Evolutionary conservation across 2,329 filamentous ascomycete species (phyloP).

Genomic region (Clonostachys chloroleuca): DNA sequence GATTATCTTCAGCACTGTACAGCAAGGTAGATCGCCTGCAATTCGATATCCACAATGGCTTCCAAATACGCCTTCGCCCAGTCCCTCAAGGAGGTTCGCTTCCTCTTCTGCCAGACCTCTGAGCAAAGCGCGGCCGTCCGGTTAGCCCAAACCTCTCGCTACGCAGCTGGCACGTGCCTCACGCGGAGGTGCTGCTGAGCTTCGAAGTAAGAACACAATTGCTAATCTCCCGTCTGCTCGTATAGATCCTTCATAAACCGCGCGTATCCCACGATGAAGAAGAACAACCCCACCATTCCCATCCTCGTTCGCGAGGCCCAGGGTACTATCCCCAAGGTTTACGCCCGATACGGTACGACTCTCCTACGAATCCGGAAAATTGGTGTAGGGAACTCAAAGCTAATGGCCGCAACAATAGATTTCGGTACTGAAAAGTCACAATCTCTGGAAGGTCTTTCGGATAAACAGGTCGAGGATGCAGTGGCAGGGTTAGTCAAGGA

Average conservation of each 20-base stretch:
- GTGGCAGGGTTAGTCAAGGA: conserved; percentile 49
- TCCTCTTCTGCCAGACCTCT: conserved; percentile 93
- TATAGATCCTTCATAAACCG: conserved; percentile 71
- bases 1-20: too few species aligned
- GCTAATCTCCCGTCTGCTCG: not conserved
- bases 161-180: not conserved
- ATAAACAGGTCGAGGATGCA: conserved; percentile 58
- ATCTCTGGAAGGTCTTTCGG: conserved; percentile 53
- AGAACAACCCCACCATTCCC: conserved; percentile 90
- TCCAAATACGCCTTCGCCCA: conserved; percentile 89
- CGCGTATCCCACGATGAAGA: conserved; percentile 98
- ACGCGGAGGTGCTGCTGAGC: not conserved
- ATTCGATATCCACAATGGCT: conserved; percentile 58
- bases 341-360: conserved; percentile 78
- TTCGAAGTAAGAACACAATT: not conserved
- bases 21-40: not conserved
- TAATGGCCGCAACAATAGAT: conserved; percentile 29
- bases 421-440: conserved; percentile 53
- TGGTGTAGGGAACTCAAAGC: not conserved
- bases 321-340: conserved; percentile 80
- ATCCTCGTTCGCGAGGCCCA: conserved; percentile 93
- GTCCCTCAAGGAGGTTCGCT: conserved; percentile 89
- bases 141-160: conserved; percentile 43
- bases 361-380: not conserved
- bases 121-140: conserved; percentile 85